Conservation (phyloP, 1,284 basidiomycete genomes). For the Volvariella volvacea region DNA sequence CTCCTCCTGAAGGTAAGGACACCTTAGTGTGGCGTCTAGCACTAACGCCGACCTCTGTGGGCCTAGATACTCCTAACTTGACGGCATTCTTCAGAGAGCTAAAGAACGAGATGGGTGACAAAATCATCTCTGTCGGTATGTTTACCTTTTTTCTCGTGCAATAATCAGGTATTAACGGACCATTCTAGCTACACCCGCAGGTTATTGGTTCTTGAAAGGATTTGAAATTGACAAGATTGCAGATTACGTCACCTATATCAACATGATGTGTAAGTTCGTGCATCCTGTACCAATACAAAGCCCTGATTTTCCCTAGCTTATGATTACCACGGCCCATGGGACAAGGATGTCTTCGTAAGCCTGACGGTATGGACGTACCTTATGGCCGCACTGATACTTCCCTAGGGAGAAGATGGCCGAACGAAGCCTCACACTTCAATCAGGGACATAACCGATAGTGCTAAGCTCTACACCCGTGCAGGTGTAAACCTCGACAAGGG, state of each 20-base stretch:
- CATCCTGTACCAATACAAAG: constrained; percentile 7
- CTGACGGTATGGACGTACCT: constrained; percentile 13
- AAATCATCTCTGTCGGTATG: constrained; percentile 12
- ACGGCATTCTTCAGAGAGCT: constrained; percentile 15
- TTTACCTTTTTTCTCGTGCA: not conserved
- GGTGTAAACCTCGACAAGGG: constrained; percentile 1
- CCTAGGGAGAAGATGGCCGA: not conserved
- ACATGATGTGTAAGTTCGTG: constrained; percentile 16
- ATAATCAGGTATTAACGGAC: not conserved
- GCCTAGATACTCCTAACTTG: constrained; percentile 16
- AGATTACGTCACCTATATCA: constrained; percentile 13
- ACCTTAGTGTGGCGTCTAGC: not conserved
- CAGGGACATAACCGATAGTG: not conserved
- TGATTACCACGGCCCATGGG: constrained; percentile 19
- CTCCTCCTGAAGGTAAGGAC: constrained; percentile 2
- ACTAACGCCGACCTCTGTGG: not conserved
- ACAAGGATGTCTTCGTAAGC: constrained; percentile 12
- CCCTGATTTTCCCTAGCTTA: constrained; percentile 10
- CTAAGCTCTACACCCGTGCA: not conserved
- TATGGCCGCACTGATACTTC: constrained; percentile 11
- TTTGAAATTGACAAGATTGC: constrained; percentile 21
- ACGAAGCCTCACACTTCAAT: not conserved
- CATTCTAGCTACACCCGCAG: constrained; percentile 15
- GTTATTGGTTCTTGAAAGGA: constrained; percentile 19
- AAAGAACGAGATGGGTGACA: constrained; percentile 6